Conservation (phyloP, 73 alveolate genomes). For the Stentor roeselii region DNA sequence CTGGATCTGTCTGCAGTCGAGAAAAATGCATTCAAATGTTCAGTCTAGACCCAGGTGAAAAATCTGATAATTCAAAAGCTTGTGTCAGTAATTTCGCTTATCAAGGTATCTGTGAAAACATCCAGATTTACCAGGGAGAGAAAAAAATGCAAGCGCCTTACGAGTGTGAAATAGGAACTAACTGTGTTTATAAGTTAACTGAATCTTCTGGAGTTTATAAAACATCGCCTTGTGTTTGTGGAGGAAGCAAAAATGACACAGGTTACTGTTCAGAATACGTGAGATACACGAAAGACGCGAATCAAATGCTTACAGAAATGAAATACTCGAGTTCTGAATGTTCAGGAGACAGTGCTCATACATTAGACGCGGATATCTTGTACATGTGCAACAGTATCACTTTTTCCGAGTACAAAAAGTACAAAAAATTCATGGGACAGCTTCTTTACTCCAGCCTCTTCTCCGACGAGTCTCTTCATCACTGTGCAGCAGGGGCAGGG, state of each 20-base stretch:
- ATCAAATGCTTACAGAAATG: neutral
- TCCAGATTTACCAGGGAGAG: neutral
- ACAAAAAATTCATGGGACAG: neutral
- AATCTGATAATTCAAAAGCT: neutral
- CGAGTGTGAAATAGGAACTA: neutral
- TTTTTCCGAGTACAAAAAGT: neutral
- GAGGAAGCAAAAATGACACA: neutral
- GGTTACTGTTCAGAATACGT: slow-evolving; percentile 13
- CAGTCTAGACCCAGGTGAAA: neutral
- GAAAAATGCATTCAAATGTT: neutral
- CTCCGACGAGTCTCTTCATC: neutral
- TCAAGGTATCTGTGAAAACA: neutral
- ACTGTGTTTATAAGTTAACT: neutral
- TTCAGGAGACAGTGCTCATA: slow-evolving; percentile 3
- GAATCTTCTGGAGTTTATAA: neutral
- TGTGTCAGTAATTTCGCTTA: neutral
- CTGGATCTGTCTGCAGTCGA: neutral
- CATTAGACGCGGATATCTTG: neutral
- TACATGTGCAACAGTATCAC: neutral
- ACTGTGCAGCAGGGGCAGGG: too few species aligned
- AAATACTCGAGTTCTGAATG: neutral
- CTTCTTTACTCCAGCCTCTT: neutral
- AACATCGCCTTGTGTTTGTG: neutral
- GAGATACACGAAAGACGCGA: neutral
- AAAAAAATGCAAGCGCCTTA: neutral